A percentile compares a stretch with the other conserved stretches of the same genome.
These are phyloP conservation scores for Arctium minus DNA, from an alignment of 129 eudicot genomes.

Conservation along the genomic window DNA sequence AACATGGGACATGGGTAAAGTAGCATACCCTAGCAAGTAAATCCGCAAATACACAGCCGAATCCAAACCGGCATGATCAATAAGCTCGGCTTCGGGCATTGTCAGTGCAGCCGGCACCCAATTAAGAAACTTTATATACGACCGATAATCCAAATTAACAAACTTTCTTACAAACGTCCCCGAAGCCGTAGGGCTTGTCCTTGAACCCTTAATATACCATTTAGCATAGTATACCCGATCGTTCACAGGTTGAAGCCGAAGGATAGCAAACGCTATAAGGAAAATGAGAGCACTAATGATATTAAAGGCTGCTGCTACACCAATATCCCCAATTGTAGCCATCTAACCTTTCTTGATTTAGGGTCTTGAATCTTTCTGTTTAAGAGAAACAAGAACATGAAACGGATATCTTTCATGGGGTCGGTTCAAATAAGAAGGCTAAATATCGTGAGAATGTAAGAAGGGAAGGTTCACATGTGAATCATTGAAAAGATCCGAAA, in stretches of 20 bases:
- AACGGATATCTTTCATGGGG: not conserved
- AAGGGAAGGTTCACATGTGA: not conserved
- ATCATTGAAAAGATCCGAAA: not conserved
- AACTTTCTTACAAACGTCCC: slow-evolving; percentile 51
- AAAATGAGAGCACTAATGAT: slow-evolving; percentile 59
- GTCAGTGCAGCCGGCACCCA: slow-evolving; percentile 81
- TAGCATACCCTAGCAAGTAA: slow-evolving; percentile 77
- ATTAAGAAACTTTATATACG: slow-evolving; percentile 61
- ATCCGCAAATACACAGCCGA: slow-evolving; percentile 84
- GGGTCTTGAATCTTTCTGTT: slow-evolving; percentile 2
- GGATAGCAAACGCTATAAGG: slow-evolving; percentile 66
- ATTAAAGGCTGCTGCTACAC: slow-evolving; percentile 70
- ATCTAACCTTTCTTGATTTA: slow-evolving; percentile 31
- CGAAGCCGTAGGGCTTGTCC: slow-evolving; percentile 52
- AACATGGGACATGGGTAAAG: not conserved
- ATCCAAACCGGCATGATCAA: slow-evolving; percentile 87
- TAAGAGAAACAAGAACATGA: not conserved
- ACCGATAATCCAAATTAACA: slow-evolving; percentile 70
- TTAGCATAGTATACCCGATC: slow-evolving; percentile 87
- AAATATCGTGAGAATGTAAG: not conserved
- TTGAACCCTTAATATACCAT: slow-evolving; percentile 76
- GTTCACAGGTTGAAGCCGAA: slow-evolving; percentile 77
- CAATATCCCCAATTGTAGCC: slow-evolving; percentile 80
- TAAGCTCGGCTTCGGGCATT: slow-evolving; percentile 85
- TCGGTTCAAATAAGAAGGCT: not conserved